Conservation (phyloP, 1,139 yeast genomes). For the Zygoascus hellenicus region DNA sequence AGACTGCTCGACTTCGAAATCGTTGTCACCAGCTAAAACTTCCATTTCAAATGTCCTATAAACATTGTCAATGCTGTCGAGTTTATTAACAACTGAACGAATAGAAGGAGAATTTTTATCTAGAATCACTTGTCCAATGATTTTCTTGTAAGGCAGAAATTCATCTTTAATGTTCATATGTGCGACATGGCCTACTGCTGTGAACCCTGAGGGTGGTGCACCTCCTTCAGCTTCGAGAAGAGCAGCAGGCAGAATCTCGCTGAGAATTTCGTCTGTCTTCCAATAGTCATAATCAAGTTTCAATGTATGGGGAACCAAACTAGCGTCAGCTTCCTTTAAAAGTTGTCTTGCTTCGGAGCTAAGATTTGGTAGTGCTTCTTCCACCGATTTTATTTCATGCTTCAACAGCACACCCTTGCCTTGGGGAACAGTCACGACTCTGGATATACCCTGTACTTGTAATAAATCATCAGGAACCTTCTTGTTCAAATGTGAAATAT, state of each 20-base stretch:
- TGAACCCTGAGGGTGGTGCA: constrained; percentile 70
- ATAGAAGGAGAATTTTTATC: constrained; percentile 72
- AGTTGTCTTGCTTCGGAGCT: constrained; percentile 40
- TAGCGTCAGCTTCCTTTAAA: constrained; percentile 44
- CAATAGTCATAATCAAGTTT: constrained; percentile 69
- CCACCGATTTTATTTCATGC: constrained; percentile 43
- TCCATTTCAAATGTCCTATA: constrained; percentile 94
- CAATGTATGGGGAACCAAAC: constrained; percentile 50
- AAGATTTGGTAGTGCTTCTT: constrained; percentile 39
- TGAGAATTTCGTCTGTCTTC: constrained; percentile 84
- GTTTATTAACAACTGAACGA: constrained; percentile 89
- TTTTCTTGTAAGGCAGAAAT: constrained; percentile 69
- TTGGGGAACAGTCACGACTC: constrained; percentile 46
- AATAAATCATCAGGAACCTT: constrained; percentile 51
- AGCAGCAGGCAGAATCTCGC: constrained; percentile 69
- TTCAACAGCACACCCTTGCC: constrained; percentile 53
- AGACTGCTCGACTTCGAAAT: constrained; percentile 74
- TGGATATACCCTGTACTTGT: constrained; percentile 58
- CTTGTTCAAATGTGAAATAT: constrained; percentile 43
- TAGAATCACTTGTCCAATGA: constrained; percentile 85
- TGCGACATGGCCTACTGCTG: constrained; percentile 94
- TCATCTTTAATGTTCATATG: constrained; percentile 83
- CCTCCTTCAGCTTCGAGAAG: constrained; percentile 51
- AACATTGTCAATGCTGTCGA: constrained; percentile 77
- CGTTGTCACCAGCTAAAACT: constrained; percentile 70